These are phyloP conservation scores for Prorocentrum cordatum DNA, from an alignment of 169 alveolate genomes.

Conservation along the genomic window DNA sequence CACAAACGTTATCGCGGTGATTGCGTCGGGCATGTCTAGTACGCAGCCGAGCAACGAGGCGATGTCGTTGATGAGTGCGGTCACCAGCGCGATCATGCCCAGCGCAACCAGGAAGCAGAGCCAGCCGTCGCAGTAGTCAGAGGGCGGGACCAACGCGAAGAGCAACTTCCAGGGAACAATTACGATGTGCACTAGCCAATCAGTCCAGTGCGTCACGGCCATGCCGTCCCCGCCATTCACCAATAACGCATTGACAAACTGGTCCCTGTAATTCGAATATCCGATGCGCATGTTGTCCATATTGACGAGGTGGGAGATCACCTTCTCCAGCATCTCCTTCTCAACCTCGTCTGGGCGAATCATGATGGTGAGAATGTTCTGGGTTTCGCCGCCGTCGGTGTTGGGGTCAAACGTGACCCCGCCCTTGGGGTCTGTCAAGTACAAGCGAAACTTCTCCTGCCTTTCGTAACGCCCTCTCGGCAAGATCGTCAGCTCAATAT, in stretches of 20 bases:
- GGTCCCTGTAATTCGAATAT: not conserved
- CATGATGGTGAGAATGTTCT: not conserved
- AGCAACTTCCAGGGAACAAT: not conserved
- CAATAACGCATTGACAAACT: not conserved
- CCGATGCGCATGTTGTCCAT: not conserved
- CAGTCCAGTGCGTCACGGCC: not conserved
- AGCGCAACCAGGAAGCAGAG: conserved; percentile 60
- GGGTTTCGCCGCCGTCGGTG: conserved; percentile 9
- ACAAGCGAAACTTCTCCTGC: not conserved
- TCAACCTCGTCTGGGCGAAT: not conserved
- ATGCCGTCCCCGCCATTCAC: not conserved
- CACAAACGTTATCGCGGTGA: conserved; percentile 73
- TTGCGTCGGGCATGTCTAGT: conserved; percentile 54
- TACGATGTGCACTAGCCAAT: not conserved
- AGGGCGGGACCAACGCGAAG: not conserved
- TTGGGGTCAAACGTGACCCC: not conserved
- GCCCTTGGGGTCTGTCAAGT: not conserved
- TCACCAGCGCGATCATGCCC: conserved; percentile 52
- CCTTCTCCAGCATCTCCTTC: not conserved
- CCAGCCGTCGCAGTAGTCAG: not conserved
- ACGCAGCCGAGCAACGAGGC: conserved; percentile 74
- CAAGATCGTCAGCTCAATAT: not conserved
- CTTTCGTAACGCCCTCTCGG: not conserved
- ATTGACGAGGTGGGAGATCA: conserved; percentile 14
- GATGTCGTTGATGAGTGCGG: conserved; percentile 72